Evolutionary conservation across 257 asterid genomes (phyloP).

Genomic region (Paulownia fortunei): DNA sequence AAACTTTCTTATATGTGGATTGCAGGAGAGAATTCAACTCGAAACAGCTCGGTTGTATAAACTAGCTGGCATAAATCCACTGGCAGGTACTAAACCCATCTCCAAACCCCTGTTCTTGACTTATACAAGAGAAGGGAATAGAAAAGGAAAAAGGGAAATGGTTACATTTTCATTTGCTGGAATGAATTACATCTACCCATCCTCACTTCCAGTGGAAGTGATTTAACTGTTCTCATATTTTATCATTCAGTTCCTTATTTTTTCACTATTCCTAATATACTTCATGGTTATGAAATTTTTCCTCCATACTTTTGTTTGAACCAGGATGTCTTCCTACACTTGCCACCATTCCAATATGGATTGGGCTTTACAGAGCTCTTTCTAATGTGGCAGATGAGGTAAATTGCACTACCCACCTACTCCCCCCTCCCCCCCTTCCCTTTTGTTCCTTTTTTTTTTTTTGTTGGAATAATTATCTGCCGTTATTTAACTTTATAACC

Average conservation of each 20-base stretch:
- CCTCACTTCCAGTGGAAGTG: neutral
- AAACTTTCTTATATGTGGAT: slow-evolving; percentile 14
- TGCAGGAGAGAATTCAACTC: slow-evolving; percentile 75
- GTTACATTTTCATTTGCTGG: neutral
- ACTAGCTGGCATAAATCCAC: slow-evolving; percentile 81
- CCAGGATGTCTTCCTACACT: slow-evolving; percentile 87
- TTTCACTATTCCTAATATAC: neutral
- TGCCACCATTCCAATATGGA: slow-evolving; percentile 87
- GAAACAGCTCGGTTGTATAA: slow-evolving; percentile 83
- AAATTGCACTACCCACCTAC: neutral
- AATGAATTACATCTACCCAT: neutral
- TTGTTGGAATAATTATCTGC: too few relatives aligned
- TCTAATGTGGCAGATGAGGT: slow-evolving; percentile 90
- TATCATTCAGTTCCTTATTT: neutral
- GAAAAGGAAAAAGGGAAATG: neutral
- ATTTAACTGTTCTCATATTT: neutral
- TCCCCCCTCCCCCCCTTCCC: neutral
- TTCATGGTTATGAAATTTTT: neutral
- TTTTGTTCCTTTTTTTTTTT: neutral
- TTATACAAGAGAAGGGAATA: neutral
- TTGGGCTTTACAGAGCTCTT: slow-evolving; percentile 85
- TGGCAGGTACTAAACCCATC: slow-evolving; percentile 59
- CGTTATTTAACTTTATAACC: too few relatives aligned
- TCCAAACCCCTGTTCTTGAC: neutral
- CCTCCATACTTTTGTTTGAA: neutral